Evolutionary conservation across 306 rosid species (phyloP).

Genomic region (Vigna nakashimae): DNA sequence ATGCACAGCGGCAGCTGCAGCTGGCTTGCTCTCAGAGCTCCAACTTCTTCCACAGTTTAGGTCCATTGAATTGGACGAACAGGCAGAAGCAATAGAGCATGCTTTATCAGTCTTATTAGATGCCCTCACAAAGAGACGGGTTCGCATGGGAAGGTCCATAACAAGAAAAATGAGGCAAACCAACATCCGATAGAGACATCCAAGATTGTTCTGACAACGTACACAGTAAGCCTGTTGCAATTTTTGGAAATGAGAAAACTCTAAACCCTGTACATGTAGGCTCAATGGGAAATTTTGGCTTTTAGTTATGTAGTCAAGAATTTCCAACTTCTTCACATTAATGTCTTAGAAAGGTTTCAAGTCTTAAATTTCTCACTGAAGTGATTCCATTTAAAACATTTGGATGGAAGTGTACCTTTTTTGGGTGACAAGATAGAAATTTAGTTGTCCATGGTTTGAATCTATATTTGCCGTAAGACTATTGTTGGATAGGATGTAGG

Average conservation of each 20-base stretch:
- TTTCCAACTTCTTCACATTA: constrained; percentile 6
- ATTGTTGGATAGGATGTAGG: neutral
- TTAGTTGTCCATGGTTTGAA: constrained; percentile 15
- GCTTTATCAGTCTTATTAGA: constrained; percentile 67
- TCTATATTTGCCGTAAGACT: neutral
- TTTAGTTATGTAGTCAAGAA: constrained; percentile 20
- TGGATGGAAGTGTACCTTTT: neutral
- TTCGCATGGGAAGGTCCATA: constrained; percentile 96
- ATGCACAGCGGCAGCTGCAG: constrained; percentile 90
- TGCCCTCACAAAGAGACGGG: constrained; percentile 78
- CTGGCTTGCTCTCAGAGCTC: constrained; percentile 78
- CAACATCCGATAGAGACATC: constrained; percentile 57
- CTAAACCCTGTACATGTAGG: constrained; percentile 31
- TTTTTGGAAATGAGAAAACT: constrained; percentile 42
- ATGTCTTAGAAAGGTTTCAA: constrained; percentile 22
- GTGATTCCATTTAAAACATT: constrained; percentile 20
- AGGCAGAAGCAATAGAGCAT: constrained; percentile 73
- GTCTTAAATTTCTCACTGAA: constrained; percentile 36
- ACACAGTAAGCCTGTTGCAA: constrained; percentile 34
- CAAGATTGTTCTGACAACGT: constrained; percentile 39
- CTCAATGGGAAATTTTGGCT: constrained; percentile 16
- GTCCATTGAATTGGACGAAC: constrained; percentile 62
- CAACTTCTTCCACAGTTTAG: constrained; percentile 68
- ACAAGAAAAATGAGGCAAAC: constrained; percentile 75
- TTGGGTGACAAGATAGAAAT: constrained; percentile 1